These are phyloP conservation scores for Schoenoplectus tabernaemontani DNA, from an alignment of 202 grass and related monocot species.

Conservation along the genomic window DNA sequence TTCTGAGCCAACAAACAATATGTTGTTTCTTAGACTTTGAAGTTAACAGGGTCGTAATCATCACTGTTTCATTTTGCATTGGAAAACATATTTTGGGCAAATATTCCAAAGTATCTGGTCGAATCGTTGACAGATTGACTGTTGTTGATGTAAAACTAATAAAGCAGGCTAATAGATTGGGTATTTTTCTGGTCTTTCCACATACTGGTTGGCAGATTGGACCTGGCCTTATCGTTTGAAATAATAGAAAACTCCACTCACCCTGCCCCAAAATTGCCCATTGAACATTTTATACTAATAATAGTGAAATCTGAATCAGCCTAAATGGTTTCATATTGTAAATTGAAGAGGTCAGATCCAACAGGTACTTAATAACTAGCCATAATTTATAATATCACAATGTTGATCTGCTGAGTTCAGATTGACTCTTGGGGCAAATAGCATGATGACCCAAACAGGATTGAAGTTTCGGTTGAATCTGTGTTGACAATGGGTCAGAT, in stretches of 20 bases:
- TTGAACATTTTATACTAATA: not conserved
- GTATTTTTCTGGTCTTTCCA: not conserved
- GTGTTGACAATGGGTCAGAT: not conserved
- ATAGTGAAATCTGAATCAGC: not conserved
- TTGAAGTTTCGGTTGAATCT: not conserved
- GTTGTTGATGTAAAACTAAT: not conserved
- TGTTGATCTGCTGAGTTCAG: not conserved
- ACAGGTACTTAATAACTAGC: not conserved
- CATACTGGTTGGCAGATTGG: not conserved
- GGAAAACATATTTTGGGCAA: not conserved
- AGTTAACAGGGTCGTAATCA: not conserved
- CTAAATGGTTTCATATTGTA: not conserved
- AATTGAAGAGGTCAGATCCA: not conserved
- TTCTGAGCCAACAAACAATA: not conserved
- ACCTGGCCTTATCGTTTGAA: not conserved
- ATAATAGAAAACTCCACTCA: not conserved
- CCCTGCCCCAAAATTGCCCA: not conserved
- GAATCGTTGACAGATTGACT: not conserved
- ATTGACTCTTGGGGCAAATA: not conserved
- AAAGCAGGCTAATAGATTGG: not conserved
- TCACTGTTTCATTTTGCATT: not conserved
- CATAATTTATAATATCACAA: not conserved
- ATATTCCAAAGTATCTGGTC: not conserved
- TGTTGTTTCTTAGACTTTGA: not conserved
- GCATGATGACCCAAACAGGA: not conserved